Conservation (phyloP, 139 green algal genomes). For the Haematococcus lacustris region DNA sequence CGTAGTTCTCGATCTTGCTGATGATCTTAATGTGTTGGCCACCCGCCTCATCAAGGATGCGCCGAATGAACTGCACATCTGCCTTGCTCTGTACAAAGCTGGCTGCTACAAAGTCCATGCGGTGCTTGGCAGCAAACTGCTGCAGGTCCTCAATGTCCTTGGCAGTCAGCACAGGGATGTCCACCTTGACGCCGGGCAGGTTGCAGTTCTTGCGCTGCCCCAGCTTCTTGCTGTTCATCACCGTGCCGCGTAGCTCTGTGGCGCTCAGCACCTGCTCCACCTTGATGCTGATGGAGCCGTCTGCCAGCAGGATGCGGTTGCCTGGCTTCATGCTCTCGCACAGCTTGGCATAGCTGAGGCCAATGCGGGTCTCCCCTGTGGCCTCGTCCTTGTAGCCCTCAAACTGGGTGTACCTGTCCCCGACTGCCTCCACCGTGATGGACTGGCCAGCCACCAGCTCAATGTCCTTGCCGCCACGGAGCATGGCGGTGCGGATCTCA, state of each 20-base stretch:
- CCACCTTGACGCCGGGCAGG: slow-evolving; percentile 55
- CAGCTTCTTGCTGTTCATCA: slow-evolving; percentile 46
- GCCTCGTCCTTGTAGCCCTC: slow-evolving; percentile 37
- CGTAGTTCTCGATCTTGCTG: slow-evolving; percentile 64
- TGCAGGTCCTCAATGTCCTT: slow-evolving; percentile 64
- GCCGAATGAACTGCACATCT: slow-evolving; percentile 47
- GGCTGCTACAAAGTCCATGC: slow-evolving; percentile 55
- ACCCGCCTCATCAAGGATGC: slow-evolving; percentile 19
- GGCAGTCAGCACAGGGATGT: slow-evolving; percentile 65
- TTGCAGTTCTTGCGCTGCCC: slow-evolving; percentile 59
- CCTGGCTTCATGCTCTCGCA: slow-evolving; percentile 35
- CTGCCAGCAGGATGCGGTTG: slow-evolving; percentile 53
- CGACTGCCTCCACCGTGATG: slow-evolving; percentile 49
- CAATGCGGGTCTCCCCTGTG: slow-evolving; percentile 45
- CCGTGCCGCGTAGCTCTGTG: slow-evolving; percentile 25
- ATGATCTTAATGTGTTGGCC: slow-evolving; percentile 45
- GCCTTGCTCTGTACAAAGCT: slow-evolving; percentile 47
- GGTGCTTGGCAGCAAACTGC: slow-evolving; percentile 50
- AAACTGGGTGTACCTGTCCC: slow-evolving; percentile 39
- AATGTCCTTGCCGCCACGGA: slow-evolving; percentile 40
- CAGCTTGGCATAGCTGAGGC: slow-evolving; percentile 53
- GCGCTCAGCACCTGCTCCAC: slow-evolving; percentile 37
- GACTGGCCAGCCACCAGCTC: slow-evolving; percentile 38
- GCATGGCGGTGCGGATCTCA: slow-evolving; percentile 56
- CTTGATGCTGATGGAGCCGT: slow-evolving; percentile 46